phyloP scores from a whole-genome alignment of 2,329 filamentous ascomycete genomes.

The Bipolaris oryzae region DNA sequence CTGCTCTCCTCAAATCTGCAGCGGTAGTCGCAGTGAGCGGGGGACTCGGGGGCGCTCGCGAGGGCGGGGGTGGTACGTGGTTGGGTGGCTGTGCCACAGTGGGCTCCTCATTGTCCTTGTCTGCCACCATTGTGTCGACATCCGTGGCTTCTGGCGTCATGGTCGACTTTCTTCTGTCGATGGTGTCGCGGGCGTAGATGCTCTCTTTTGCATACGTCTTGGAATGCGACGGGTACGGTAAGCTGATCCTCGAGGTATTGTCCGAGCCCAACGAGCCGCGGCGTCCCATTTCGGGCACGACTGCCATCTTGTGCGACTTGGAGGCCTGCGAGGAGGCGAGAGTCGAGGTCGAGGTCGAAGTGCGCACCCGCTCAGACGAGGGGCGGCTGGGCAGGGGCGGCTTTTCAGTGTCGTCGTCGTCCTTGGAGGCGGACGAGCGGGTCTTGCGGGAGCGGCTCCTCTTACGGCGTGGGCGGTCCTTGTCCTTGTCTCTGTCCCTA shows the following conservation, averaged over 20 bases:
- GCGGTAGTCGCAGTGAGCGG: conserved; percentile 51
- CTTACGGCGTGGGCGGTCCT: conserved; percentile 35
- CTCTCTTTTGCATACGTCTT: conserved; percentile 92
- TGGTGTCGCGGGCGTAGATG: conserved; percentile 63
- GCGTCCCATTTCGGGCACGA: conserved; percentile 57
- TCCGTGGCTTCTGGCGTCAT: conserved; percentile 53
- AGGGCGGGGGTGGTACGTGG: conserved; percentile 27
- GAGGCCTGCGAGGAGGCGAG: conserved; percentile 28
- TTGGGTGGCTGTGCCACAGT: conserved; percentile 20
- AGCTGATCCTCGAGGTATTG: conserved; percentile 47
- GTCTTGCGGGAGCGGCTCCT: conserved; percentile 38
- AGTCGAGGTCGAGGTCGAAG: conserved; percentile 31
- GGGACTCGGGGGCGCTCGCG: conserved; percentile 54
- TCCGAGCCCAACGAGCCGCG: conserved; percentile 44
- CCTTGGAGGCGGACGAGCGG: conserved; percentile 38
- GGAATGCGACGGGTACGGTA: conserved; percentile 83
- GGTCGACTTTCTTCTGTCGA: conserved; percentile 37
- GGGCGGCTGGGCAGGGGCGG: conserved; percentile 25
- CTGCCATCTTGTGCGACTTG: conserved; percentile 44
- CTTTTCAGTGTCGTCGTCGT: conserved; percentile 28
- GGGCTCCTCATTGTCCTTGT: conserved; percentile 24
- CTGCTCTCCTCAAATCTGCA: conserved; percentile 53
- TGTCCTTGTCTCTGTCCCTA: conserved; percentile 24
- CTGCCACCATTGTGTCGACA: conserved; percentile 38
- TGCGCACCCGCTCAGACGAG: conserved; percentile 35